Base-by-base conservation (phyloP, 2,329 filamentous ascomycete species). In the Apiospora malaysiana region DNA sequence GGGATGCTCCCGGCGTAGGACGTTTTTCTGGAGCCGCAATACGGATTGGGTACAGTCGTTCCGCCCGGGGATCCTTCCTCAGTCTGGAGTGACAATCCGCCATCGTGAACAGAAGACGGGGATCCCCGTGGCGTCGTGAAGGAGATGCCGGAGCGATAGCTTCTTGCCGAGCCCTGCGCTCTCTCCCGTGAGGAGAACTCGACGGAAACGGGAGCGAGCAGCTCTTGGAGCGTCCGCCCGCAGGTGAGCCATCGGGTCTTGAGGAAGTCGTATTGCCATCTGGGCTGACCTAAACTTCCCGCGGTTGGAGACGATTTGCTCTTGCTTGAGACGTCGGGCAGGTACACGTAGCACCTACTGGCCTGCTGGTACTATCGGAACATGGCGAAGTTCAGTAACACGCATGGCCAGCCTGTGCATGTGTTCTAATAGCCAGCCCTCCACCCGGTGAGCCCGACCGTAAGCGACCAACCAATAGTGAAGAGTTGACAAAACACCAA, bases 301-400 rank as follows among this genome's bases (percentile, higher is more conserved):
- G n/a, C n/a, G n/a, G n/a, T n/a, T n/a, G n/a, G n/a, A 5, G 37
- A n/a, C n/a, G 16, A 4, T 2, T 8, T 14, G 67, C 25, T 8
- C 5, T 8, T 16, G 67, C 7, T 18, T 14, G 40, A 42, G 40
- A 68, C 67, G 25, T 68, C 67, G 4, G 45, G n/a, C 5, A 68
- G 21, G 40, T 68, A 56, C 2, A 68, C 67, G 46, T 68, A 68
- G 45, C 67, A 68, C 25, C 43, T 27, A 6, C 3, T 18, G 9
- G 67, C 43, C 4, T 68, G 8, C 27, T 56, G 67, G 47, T 68
- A 68, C 67, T 46, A 68, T 23, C 46, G 67, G 23, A 51, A 68
- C 46, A 68, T 68, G n/a, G n/a, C n/a, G n/a, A n/a, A n/a, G n/a
- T n/a, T n/a, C n/a, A n/a, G n/a, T n/a, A n/a, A n/a, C n/a, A n/a